Evolutionary conservation across 2,329 filamentous ascomycete genomes (phyloP).

Genomic region (Fusarium marasasianum): DNA sequence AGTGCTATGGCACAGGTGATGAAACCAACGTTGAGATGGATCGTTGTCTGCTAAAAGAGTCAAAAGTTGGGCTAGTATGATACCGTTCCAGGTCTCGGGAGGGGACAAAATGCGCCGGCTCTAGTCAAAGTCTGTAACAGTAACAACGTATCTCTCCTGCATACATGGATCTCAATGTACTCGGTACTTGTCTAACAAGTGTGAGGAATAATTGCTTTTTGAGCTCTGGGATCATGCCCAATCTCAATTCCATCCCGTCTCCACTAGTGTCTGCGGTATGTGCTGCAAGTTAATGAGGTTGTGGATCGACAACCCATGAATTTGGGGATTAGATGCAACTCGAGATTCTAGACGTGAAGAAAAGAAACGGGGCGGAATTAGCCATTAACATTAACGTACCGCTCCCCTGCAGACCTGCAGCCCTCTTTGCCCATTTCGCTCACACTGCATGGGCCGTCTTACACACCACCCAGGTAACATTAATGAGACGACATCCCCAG

Average conservation of each 20-base stretch:
- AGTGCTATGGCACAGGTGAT: background rate
- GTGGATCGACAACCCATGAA: constrained; percentile 19
- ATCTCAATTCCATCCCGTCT: constrained; percentile 20
- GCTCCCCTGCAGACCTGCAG: background rate
- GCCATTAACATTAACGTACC: background rate
- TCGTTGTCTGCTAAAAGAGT: constrained; percentile 14
- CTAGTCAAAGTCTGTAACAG: background rate
- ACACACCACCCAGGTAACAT: constrained; percentile 12
- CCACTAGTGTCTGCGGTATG: constrained; percentile 15
- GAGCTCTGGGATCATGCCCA: constrained; percentile 19
- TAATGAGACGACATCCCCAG: constrained; percentile 11
- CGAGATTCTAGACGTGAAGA: background rate
- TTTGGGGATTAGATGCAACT: constrained; percentile 10
- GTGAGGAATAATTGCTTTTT: constrained; percentile 34
- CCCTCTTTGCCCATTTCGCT: background rate
- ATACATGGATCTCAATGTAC: background rate
- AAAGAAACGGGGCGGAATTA: constrained; percentile 15
- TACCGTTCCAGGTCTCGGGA: constrained; percentile 7
- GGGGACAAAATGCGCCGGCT: background rate
- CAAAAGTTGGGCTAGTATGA: constrained; percentile 9
- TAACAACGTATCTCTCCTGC: background rate
- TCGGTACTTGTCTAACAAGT: background rate
- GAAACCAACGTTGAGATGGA: background rate
- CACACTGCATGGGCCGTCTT: background rate
- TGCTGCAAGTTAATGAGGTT: constrained; percentile 30